These are phyloP conservation scores for Oryza brachyantha DNA, from an alignment of 176 grass and related monocot genomes.

Conservation along the genomic window DNA sequence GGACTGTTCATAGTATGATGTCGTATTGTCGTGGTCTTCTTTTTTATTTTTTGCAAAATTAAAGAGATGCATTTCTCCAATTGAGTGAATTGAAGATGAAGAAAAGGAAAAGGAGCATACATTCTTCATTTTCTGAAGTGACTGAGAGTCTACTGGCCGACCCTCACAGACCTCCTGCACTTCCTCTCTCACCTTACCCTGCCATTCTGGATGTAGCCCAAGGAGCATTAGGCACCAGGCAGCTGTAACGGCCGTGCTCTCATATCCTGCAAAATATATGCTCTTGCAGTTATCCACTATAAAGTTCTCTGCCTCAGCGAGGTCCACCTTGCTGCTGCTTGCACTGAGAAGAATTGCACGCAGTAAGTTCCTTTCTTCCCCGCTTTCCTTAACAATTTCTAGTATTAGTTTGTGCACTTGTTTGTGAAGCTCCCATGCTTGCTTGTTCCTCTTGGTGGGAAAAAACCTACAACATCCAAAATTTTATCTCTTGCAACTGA, in stretches of 20 bases:
- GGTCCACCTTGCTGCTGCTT: conserved; percentile 41
- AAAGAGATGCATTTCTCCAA: conserved; percentile 5
- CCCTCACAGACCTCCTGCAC: conserved; percentile 46
- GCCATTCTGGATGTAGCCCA: conserved; percentile 85
- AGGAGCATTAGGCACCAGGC: conserved; percentile 93
- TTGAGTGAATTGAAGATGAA: neutral
- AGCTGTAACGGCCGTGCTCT: conserved; percentile 84
- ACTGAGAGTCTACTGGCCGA: conserved; percentile 36
- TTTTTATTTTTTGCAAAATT: neutral
- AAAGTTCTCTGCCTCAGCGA: conserved; percentile 58
- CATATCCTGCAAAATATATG: conserved; percentile 95
- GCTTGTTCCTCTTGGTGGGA: conserved; percentile 56
- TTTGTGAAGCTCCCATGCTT: conserved; percentile 74
- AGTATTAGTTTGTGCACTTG: conserved; percentile 73
- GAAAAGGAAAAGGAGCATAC: conserved; percentile 31
- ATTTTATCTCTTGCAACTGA: neutral
- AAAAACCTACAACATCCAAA: conserved; percentile 47
- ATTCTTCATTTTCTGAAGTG: conserved; percentile 90
- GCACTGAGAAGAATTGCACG: conserved; percentile 67
- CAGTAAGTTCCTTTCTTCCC: conserved; percentile 69
- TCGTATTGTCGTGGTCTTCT: too few species aligned
- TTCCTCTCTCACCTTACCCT: conserved; percentile 60
- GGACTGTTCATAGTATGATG: neutral
- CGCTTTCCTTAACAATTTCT: conserved; percentile 57
- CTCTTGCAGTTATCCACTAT: conserved; percentile 99